Percentiles rank a stretch among this genome's conserved stretches.
Conservation (phyloP, 495 filamentous ascomycete species). For the Daldinia grandis region DNA sequence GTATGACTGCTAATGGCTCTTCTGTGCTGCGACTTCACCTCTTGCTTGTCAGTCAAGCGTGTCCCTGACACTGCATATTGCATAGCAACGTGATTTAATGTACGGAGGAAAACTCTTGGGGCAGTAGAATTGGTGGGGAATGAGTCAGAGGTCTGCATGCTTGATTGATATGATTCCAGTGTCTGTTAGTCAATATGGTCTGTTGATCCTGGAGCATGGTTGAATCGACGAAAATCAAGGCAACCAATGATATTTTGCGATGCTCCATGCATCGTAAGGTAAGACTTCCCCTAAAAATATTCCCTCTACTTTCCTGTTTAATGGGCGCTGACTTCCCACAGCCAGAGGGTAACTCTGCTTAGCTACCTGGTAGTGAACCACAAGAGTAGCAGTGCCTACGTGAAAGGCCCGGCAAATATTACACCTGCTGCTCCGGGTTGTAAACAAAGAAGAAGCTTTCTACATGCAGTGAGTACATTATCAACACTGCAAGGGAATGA, state of each 20-base stretch:
- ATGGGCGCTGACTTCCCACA: neutral
- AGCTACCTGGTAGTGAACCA: too few species aligned
- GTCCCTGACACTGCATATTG: constrained; percentile 28
- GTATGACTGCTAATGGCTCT: constrained; percentile 32
- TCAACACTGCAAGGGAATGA: neutral
- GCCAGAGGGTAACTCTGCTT: neutral
- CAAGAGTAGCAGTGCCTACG: too few species aligned
- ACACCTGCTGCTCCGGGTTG: neutral
- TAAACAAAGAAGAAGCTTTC: neutral
- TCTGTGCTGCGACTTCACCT: constrained; percentile 36
- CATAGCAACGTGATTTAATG: constrained; percentile 33
- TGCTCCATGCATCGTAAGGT: neutral
- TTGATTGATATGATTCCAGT: neutral
- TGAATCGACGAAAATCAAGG: neutral
- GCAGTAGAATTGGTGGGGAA: neutral
- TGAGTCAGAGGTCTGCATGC: neutral
- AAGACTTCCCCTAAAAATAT: neutral
- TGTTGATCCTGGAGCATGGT: neutral
- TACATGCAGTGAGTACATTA: neutral
- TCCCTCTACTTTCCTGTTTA: neutral
- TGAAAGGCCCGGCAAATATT: neutral
- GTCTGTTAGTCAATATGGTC: neutral
- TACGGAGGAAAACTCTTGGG: constrained; percentile 1
- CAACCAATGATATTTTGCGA: neutral
- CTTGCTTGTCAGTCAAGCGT: constrained; percentile 31